These are phyloP conservation scores for Erodium chrysanthum DNA, from an alignment of 441 rosid genomes.

Conservation along the genomic window DNA sequence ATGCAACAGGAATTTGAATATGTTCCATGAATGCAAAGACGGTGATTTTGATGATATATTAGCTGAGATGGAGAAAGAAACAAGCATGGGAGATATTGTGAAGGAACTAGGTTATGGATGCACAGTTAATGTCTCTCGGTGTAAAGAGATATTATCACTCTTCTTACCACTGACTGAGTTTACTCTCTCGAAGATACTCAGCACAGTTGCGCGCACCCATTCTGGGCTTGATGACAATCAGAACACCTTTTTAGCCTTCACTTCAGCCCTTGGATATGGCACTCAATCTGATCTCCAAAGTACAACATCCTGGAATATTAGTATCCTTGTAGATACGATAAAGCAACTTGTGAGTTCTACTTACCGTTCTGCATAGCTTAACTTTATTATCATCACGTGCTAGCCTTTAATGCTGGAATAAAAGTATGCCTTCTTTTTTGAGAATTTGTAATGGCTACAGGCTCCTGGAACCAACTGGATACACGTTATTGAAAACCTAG, in stretches of 20 bases:
- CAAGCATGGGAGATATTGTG: slow-evolving; percentile 60
- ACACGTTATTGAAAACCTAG: slow-evolving; percentile 67
- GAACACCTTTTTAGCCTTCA: slow-evolving; percentile 54
- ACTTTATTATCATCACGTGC: neutral
- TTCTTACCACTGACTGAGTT: slow-evolving; percentile 62
- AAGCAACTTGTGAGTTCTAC: slow-evolving; percentile 58
- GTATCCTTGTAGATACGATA: slow-evolving; percentile 59
- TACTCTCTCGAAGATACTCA: slow-evolving; percentile 60
- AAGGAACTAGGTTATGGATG: slow-evolving; percentile 88
- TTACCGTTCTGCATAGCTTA: neutral
- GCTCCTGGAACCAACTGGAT: slow-evolving; percentile 83
- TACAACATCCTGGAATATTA: slow-evolving; percentile 67
- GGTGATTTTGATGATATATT: slow-evolving; percentile 69
- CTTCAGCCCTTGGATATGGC: slow-evolving; percentile 59
- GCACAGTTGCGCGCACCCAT: slow-evolving; percentile 44
- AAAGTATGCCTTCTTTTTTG: slow-evolving; percentile 7
- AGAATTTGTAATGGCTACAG: slow-evolving; percentile 29
- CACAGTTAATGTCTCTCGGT: slow-evolving; percentile 60
- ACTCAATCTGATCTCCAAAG: slow-evolving; percentile 42
- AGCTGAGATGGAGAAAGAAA: slow-evolving; percentile 80
- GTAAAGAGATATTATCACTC: slow-evolving; percentile 68
- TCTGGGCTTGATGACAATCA: slow-evolving; percentile 59
- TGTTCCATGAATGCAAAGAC: slow-evolving; percentile 35
- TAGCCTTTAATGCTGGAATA: slow-evolving; percentile 4
- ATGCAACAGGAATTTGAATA: slow-evolving; percentile 41